Conservation (phyloP, 805 yeast species). For the Wickerhamiella qilinensis region DNA sequence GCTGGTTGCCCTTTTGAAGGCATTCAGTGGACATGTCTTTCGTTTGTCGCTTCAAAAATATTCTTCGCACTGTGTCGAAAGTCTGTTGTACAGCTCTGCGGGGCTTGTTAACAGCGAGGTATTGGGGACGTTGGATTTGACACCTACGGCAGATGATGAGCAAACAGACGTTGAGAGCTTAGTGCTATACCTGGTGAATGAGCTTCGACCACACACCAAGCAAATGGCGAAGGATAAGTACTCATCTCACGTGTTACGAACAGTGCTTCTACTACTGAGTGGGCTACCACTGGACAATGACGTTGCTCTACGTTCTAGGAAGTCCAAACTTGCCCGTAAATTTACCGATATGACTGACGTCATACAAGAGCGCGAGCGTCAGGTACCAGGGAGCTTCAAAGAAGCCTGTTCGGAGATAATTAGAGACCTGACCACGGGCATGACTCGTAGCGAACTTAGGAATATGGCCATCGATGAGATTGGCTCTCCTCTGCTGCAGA, state of each 20-base stretch:
- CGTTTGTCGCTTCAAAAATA: slow-evolving; percentile 73
- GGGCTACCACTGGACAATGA: slow-evolving; percentile 64
- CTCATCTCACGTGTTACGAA: slow-evolving; percentile 75
- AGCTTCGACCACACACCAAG: slow-evolving; percentile 41
- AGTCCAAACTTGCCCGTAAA: slow-evolving; percentile 73
- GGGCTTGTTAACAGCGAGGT: slow-evolving; percentile 61
- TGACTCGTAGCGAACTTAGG: slow-evolving; percentile 37
- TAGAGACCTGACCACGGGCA: slow-evolving; percentile 15
- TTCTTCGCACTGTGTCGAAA: slow-evolving; percentile 86
- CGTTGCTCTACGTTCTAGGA: slow-evolving; percentile 60
- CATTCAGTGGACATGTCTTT: slow-evolving; percentile 60
- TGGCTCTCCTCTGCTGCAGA: slow-evolving; percentile 64
- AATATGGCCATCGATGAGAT: slow-evolving; percentile 62
- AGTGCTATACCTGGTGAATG: slow-evolving; percentile 48
- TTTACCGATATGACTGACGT: slow-evolving; percentile 31
- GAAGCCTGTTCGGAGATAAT: slow-evolving; percentile 24
- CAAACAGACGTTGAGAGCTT: slow-evolving; percentile 33
- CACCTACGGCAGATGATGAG: slow-evolving; percentile 2
- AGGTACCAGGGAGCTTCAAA: slow-evolving; percentile 49
- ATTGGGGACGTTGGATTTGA: slow-evolving; percentile 16
- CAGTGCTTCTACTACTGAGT: slow-evolving; percentile 51
- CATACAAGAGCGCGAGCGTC: slow-evolving; percentile 30
- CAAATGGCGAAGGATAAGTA: slow-evolving; percentile 59
- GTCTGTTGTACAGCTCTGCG: slow-evolving; percentile 61
- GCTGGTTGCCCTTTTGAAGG: slow-evolving; percentile 44